Evolutionary conservation across 331 rosid genomes (phyloP), one percentile per base, ranked within the genome.

Genomic region (Pyracantha coccinea): DNA sequence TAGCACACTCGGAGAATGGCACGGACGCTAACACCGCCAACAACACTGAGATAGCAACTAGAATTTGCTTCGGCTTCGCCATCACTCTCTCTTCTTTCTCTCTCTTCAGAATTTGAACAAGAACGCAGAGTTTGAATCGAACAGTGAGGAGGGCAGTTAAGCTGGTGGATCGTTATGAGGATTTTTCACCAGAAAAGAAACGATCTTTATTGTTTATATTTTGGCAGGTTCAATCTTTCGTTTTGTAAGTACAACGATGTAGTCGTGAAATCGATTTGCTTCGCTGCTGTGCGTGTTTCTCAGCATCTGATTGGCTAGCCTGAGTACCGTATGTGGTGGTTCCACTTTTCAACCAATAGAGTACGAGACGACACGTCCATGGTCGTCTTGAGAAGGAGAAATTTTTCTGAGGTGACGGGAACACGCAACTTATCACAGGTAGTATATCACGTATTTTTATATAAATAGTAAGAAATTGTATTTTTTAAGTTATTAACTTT

Each of bases 1-100:
- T 93, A 2, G 82, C 80, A 53, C 92, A 78, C 55, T 83, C 84
- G 3, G 92, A 82, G 23, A 77, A 62, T 3, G 94, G 94, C 2
- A 86, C 21, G 82, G 71, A 85, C 41, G 88, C 50, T 35, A 92
- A 81, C 69, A 80, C 72, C 64, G 88, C 35, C 74, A 92, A 58
- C 69, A 85, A 54, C 44, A 84, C 75, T 24, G 85, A 82, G 62
- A 81, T 65, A n/a, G 83, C 50, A 23, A 73, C 78, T 9, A 81
- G 67, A 57, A 86, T 44, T 38, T 53, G 75, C 79, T 85, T 87
- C 89, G 84, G 80, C 74, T 81, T 85, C 85, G 53, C 66, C 88
- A 73, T 28, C 17, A 28, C 70, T 71, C 69, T 4, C 29, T 72
- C 77, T 44, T 38, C 45, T 9, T 8, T 9, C 3, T 10, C 53